Evolutionary conservation across 2,329 filamentous ascomycete species (phyloP), one percentile per base, ranked within the genome.

Genomic region (Fusarium sp.): DNA sequence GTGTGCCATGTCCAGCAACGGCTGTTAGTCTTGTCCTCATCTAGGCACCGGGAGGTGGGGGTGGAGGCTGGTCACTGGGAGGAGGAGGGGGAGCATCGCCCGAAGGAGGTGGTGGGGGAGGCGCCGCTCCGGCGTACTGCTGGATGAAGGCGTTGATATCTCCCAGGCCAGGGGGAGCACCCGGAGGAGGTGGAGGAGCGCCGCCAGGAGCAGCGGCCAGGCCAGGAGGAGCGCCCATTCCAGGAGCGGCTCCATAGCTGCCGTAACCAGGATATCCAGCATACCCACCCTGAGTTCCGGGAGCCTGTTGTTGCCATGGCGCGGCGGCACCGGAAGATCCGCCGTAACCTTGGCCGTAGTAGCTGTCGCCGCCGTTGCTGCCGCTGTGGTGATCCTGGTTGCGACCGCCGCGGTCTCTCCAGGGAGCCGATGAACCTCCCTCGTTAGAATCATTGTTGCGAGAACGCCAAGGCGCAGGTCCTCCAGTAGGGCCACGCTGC

Each of bases 401-500:
- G 62, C 88, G 87, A 59, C 88, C 85, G 70, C 90, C 85, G 72
- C 90, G 88, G 66, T 93, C 91, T 70, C 89, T 87, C 90, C 90
- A 92, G n/a, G 90, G 90, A 69, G 90, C 89, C 54, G 88, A 82
- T 58, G 86, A 85, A 52, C 83, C 84, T 42, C 82, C 81, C 63
- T 88, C 86, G 63, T 86, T 85, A 74, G 87, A 85, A 68, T 90
- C 88, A 56, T 88, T 87, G 67, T 83, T 83, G 74, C 90, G 88
- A 31, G 82, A 84, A 68, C 89, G 88, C 94, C 95, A 98, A 9
- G 95, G 95, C 76, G 95, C 95, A 81, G 94, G 90, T 68, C 92
- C 94, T 67, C 94, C 94, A 33, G 93, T 95, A 20, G 95, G 94
- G 40, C 93, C 94, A 80, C 94, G 91, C 82, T 97, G 93, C 95